A percentile compares a stretch with the other conserved stretches of the same genome.
Evolutionary conservation across 2,329 filamentous ascomycete genomes (phyloP).

Genomic region (Macrophomina pseudophaseolina): DNA sequence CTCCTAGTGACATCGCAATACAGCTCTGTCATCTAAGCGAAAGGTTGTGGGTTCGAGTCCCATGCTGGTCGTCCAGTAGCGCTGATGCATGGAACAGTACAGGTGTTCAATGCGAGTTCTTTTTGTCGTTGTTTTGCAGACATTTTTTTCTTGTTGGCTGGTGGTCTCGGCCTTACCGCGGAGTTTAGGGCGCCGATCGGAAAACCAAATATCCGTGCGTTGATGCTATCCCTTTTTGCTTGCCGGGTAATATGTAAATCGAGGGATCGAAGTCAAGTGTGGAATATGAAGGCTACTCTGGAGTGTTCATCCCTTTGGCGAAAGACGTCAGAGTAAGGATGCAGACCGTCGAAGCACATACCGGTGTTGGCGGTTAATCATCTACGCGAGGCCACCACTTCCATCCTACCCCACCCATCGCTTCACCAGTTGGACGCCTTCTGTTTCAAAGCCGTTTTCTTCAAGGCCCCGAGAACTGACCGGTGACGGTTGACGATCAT

Average conservation of each 20-base stretch:
- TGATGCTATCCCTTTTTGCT: no score
- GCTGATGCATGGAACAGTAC: not conserved
- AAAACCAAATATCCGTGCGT: no score
- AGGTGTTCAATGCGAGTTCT: not conserved
- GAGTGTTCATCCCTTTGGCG: not conserved
- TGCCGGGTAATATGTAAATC: no score
- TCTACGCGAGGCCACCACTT: not conserved
- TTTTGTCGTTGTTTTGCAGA: not conserved
- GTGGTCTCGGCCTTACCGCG: no score
- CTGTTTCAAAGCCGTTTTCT: not conserved
- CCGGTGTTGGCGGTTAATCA: not conserved
- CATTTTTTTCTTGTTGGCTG: not conserved
- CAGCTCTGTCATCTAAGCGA: not conserved
- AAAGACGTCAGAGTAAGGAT: not conserved
- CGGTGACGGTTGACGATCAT: not conserved
- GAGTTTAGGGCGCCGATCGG: no score
- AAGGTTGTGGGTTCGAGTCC: conserved; percentile 26
- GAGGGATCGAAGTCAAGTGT: no score
- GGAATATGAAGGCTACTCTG: no score
- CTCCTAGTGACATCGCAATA: not conserved
- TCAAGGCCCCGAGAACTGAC: not conserved
- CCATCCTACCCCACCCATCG: not conserved
- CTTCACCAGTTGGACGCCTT: not conserved
- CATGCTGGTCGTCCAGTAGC: conserved; percentile 3
- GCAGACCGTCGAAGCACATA: not conserved